A percentile compares a stretch with the other conserved stretches of the same genome.
phyloP scores from a whole-genome alignment of 805 yeast species.

The Candida chilensis region DNA sequence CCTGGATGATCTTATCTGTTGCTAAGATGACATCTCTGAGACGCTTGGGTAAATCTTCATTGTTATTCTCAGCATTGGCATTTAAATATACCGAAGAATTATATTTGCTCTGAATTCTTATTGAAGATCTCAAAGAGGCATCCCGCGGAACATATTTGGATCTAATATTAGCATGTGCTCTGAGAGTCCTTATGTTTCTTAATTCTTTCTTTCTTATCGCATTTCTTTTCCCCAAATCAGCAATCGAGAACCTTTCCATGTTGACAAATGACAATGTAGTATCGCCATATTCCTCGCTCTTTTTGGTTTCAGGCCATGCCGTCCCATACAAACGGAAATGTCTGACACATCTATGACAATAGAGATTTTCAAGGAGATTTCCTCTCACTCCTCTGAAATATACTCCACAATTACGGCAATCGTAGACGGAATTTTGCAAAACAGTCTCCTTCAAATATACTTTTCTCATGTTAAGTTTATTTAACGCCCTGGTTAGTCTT shows the following conservation, averaged over 20 bases:
- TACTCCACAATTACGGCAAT: slow-evolving; percentile 16
- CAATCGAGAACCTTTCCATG: background rate
- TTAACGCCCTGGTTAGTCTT: slow-evolving; percentile 8
- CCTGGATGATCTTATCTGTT: background rate
- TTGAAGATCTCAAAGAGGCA: no score
- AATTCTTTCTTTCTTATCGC: no score
- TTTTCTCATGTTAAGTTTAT: slow-evolving; percentile 7
- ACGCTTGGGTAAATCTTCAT: no score
- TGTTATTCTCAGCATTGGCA: no score
- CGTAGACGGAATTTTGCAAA: slow-evolving; percentile 7
- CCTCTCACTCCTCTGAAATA: slow-evolving; percentile 8
- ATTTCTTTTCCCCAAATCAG: background rate
- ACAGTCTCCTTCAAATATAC: slow-evolving; percentile 5
- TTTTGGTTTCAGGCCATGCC: slow-evolving; percentile 13
- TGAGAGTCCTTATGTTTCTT: no score
- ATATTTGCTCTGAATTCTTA: no score
- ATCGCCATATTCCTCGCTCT: background rate
- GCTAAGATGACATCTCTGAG: no score
- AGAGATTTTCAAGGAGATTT: slow-evolving; percentile 3
- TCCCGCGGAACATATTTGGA: no score
- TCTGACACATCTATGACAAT: slow-evolving; percentile 14
- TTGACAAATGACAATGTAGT: background rate
- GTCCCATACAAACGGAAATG: slow-evolving; percentile 11
- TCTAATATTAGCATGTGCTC: no score
- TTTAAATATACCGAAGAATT: no score